Base-by-base conservation (phyloP, 306 rosid genomes). In the Ziziphus jujuba region DNA sequence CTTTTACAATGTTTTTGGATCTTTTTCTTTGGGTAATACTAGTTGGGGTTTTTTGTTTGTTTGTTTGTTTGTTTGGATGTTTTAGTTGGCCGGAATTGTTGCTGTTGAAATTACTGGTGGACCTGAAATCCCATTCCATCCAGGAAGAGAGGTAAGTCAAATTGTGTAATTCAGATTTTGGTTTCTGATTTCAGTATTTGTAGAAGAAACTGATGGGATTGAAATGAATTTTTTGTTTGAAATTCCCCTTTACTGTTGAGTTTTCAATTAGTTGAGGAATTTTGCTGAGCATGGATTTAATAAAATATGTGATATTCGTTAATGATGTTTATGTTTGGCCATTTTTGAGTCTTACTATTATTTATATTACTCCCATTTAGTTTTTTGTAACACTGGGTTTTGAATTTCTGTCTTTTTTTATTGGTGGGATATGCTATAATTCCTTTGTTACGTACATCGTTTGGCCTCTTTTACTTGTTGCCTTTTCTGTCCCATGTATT, bases 71-170 rank as follows among this genome's bases (percentile, higher is more conserved):
- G 10, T 2, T 28, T 67, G 47, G 2, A 67, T 47, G 21, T 17
- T 57, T 5, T 72, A 88, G 99, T 69, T 90, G 85, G 97, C 86
- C 34, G 99, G 99, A 1, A 96, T 95, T 5, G 97, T 95, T 43
- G 97, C 92, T 9, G 99, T 95, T 21, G 99, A 90, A 86, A 5
- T 90, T 38, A 85, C 99, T 10, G 99, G 99, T 59, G 99, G 99
- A 63, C 99, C 99, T 45, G 97, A 95, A 34, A 23, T 95, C 38
- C 97, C 99, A 13, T 95, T 95, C 87, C 96, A 95, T 69, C 96
- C 99, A 0, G 97, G 99, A 49, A 84, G 97, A 75, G 85, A 79
- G 99, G 99, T 90, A 69, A 55, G 79, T 35, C 44, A 2, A 16
- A 1, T 49, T 64, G n/a, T 50, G 25, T 6, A 34, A 9, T 28